phyloP scores from a whole-genome alignment of 176 grass and related monocot species.

The Aegilops tauschii region DNA sequence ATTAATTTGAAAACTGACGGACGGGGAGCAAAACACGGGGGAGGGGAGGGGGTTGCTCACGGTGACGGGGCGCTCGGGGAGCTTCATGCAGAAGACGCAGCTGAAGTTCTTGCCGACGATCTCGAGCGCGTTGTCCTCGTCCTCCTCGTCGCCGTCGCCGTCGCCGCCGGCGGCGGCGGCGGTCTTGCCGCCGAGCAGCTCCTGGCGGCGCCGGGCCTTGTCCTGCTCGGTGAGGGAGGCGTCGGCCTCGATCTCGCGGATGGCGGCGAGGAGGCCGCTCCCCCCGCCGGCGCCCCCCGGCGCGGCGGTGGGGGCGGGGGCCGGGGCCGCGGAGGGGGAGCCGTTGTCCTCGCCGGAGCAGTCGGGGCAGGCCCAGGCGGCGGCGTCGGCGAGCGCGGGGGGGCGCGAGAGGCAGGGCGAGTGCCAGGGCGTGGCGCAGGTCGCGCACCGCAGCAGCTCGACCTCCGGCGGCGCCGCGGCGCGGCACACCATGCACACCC shows the following conservation, averaged over 20 bases:
- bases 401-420: conserved; percentile 66
- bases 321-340: neutral
- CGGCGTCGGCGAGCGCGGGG: conserved; percentile 53
- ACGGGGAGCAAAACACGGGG: too few species aligned
- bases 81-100: conserved; percentile 87
- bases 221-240: conserved; percentile 54
- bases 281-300: neutral
- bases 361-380: conserved; percentile 79
- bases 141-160: neutral
- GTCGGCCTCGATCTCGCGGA: conserved; percentile 75
- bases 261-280: conserved; percentile 51
- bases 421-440: conserved; percentile 87
- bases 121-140: conserved; percentile 34
- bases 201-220: conserved; percentile 75
- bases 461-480: conserved; percentile 36
- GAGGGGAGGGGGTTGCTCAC: conserved; percentile 24
- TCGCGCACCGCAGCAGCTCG: conserved; percentile 60
- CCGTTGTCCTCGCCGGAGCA: conserved; percentile 25
- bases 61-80: conserved; percentile 89
- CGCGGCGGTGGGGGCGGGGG: neutral
- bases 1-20: too few species aligned
- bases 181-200: conserved; percentile 38
- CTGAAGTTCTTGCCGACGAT: conserved; percentile 60
- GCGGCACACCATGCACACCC: conserved; percentile 79
- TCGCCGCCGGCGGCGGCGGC: neutral